These are phyloP conservation scores for Primulina huaijiensis DNA, from an alignment of 257 asterid genomes.

Conservation along the genomic window DNA sequence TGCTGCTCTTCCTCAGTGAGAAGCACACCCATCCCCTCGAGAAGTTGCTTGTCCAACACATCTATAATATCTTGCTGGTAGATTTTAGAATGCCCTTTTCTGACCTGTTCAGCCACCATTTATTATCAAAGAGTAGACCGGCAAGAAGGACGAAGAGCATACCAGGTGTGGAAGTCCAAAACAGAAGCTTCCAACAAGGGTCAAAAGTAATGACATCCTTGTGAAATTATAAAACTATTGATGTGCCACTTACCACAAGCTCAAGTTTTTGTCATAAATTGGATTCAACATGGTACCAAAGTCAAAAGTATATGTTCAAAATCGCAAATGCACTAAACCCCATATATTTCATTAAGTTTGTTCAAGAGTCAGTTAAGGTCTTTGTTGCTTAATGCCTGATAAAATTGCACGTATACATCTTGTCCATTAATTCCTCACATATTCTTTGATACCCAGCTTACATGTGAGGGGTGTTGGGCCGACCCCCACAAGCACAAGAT, in stretches of 20 bases:
- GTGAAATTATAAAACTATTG: neutral
- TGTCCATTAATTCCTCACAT: too few species aligned
- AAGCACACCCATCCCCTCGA: slow-evolving; percentile 99
- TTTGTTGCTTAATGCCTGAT: too few species aligned
- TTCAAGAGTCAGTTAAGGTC: too few species aligned
- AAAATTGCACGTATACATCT: too few species aligned
- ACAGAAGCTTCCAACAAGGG: neutral
- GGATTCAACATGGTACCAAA: neutral
- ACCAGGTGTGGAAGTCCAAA: slow-evolving; percentile 16
- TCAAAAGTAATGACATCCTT: neutral
- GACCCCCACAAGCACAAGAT: neutral
- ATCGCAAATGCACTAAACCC: too few species aligned
- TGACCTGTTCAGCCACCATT: slow-evolving; percentile 50
- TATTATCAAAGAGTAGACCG: slow-evolving; percentile 17
- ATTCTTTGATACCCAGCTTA: too few species aligned
- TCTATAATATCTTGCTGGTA: slow-evolving; percentile 82
- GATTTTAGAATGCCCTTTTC: slow-evolving; percentile 82
- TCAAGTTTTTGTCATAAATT: neutral
- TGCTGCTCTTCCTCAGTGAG: slow-evolving; percentile 98
- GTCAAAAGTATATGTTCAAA: neutral
- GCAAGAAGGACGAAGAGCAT: neutral
- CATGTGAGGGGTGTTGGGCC: too few species aligned
- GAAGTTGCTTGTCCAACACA: slow-evolving; percentile 96
- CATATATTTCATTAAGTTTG: too few species aligned
- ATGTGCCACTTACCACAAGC: neutral